Conservation (phyloP, 2,329 filamentous ascomycete species). For the Fusarium sp. region DNA sequence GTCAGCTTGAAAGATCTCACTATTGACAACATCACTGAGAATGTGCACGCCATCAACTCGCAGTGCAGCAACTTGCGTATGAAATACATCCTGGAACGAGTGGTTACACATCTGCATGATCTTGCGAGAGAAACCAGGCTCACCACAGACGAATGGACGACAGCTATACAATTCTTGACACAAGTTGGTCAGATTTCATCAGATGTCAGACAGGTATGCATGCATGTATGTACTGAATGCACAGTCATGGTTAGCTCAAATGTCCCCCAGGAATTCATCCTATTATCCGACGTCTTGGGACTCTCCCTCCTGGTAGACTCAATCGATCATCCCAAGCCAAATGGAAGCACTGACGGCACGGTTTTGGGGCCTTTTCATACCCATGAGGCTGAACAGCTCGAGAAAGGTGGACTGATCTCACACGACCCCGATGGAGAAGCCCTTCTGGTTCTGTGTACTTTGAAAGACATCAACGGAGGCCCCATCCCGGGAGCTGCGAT, state of each 20-base stretch:
- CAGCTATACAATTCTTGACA: constrained; percentile 73
- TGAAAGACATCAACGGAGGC: constrained; percentile 68
- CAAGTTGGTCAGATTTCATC: constrained; percentile 73
- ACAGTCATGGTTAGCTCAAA: background rate
- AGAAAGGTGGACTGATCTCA: constrained; percentile 66
- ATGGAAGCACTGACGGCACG: constrained; percentile 73
- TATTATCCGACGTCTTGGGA: constrained; percentile 78
- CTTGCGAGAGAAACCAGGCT: constrained; percentile 79
- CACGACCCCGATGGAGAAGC: constrained; percentile 72
- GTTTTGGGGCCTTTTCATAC: constrained; percentile 86
- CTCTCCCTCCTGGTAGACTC: constrained; percentile 78
- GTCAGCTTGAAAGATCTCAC: constrained; percentile 62
- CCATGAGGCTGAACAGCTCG: constrained; percentile 67
- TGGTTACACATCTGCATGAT: constrained; percentile 78
- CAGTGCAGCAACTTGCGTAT: constrained; percentile 67
- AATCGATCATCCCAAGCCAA: constrained; percentile 79
- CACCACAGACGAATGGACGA: constrained; percentile 77
- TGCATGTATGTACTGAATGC: accelerated
- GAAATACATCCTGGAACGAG: constrained; percentile 73
- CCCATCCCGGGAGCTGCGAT: constrained; percentile 71
- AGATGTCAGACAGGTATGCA: constrained; percentile 66
- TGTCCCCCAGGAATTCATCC: constrained; percentile 69
- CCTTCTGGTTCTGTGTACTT: constrained; percentile 71
- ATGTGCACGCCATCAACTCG: constrained; percentile 75
- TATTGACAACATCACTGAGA: constrained; percentile 78